These are phyloP conservation scores for Russula vinacea DNA, from an alignment of 768 basidiomycete species.

Conservation along the genomic window DNA sequence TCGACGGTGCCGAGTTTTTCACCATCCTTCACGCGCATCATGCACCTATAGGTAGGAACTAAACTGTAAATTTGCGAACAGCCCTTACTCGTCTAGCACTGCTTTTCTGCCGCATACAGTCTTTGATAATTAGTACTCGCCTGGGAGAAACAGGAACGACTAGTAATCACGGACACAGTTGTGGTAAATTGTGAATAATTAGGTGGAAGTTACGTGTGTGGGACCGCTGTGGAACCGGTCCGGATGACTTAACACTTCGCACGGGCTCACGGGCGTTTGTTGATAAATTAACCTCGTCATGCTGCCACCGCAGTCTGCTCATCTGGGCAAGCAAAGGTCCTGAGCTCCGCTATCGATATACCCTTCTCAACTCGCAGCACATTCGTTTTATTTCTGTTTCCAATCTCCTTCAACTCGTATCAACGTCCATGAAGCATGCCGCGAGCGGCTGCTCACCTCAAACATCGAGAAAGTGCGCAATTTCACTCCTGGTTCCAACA, in stretches of 20 bases:
- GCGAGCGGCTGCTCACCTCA: slow-evolving; percentile 18
- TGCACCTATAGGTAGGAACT: too few relatives aligned
- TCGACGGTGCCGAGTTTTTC: too few relatives aligned
- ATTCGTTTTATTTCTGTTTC: slow-evolving; percentile 1
- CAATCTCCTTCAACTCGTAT: background rate
- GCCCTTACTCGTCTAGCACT: too few relatives aligned
- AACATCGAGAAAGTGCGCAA: slow-evolving; percentile 8
- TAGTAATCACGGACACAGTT: too few relatives aligned
- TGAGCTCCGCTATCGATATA: slow-evolving; percentile 24
- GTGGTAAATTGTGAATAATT: too few relatives aligned
- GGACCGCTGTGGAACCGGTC: too few relatives aligned
- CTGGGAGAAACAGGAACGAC: too few relatives aligned
- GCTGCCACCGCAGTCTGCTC: slow-evolving; percentile 23
- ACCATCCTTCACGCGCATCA: too few relatives aligned
- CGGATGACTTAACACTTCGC: slow-evolving; percentile 24
- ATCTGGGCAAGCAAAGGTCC: slow-evolving; percentile 23
- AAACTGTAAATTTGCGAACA: too few relatives aligned
- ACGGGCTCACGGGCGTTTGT: slow-evolving; percentile 11
- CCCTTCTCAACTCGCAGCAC: slow-evolving; percentile 8
- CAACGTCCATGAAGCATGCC: slow-evolving; percentile 25
- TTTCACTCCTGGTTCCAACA: background rate
- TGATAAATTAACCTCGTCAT: slow-evolving; percentile 14
- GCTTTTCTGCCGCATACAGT: background rate
- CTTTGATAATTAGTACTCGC: too few relatives aligned
- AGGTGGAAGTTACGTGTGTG: too few relatives aligned